These are phyloP conservation scores for Iris pallida DNA, from an alignment of 116 monocot species.

Conservation along the genomic window DNA sequence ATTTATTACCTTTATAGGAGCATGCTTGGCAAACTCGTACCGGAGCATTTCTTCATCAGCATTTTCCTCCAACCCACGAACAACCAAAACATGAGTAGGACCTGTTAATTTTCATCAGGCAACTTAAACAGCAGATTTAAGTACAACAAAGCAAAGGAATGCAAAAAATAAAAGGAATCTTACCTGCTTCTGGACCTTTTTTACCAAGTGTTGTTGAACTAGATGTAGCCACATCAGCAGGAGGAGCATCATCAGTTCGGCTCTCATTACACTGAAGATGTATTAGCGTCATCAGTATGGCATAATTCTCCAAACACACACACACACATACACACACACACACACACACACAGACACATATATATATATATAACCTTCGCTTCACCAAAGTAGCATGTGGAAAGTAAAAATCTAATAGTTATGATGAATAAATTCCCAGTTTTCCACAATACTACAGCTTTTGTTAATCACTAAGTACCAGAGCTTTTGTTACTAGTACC, in stretches of 20 bases:
- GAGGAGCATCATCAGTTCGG: slow-evolving; percentile 79
- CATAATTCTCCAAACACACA: too few relatives aligned
- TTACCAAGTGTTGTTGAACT: slow-evolving; percentile 46
- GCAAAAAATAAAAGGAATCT: slow-evolving; percentile 1
- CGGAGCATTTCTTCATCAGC: slow-evolving; percentile 99
- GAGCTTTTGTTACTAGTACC: too few relatives aligned
- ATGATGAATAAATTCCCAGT: too few relatives aligned
- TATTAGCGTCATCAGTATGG: too few relatives aligned
- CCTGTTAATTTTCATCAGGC: slow-evolving; percentile 34
- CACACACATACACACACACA: too few relatives aligned
- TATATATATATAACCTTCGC: too few relatives aligned
- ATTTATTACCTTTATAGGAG: slow-evolving; percentile 76
- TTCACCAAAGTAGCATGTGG: too few relatives aligned
- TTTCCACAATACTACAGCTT: too few relatives aligned
- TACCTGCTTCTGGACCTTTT: slow-evolving; percentile 75
- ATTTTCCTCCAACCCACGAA: slow-evolving; percentile 97
- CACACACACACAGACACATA: too few relatives aligned
- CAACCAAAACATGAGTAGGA: slow-evolving; percentile 92
- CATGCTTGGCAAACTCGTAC: slow-evolving; percentile 96
- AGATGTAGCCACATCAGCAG: slow-evolving; percentile 59
- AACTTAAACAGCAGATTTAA: not conserved
- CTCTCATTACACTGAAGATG: slow-evolving; percentile 75
- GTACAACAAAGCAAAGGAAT: slow-evolving; percentile 11
- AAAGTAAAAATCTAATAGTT: too few relatives aligned
- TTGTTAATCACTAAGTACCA: too few relatives aligned